phyloP scores from a whole-genome alignment of 371 early-diverging fungal genomes.

The Mucor mucedo region DNA sequence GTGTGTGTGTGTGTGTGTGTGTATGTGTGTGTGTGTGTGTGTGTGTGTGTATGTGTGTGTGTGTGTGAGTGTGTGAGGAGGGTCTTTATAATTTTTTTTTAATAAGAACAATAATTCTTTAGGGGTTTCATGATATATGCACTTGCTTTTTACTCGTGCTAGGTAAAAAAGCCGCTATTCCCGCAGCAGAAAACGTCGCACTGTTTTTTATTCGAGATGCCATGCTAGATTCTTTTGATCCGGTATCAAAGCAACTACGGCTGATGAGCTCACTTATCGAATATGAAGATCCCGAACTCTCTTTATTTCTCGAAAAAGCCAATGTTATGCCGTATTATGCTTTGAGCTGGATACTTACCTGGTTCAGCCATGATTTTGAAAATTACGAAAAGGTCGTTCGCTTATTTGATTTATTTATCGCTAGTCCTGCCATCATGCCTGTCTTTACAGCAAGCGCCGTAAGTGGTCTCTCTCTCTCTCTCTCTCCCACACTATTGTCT shows the following conservation, averaged over 20 bases:
- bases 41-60: no score
- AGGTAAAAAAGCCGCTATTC: constrained; percentile 57
- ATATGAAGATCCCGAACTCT: constrained; percentile 48
- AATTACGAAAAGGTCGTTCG: constrained; percentile 66
- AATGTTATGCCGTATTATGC: constrained; percentile 80
- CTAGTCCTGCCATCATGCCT: constrained; percentile 76
- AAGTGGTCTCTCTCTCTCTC: constrained; percentile 9
- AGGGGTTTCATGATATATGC: constrained; percentile 63
- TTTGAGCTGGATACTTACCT: constrained; percentile 86
- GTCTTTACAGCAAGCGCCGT: constrained; percentile 75
- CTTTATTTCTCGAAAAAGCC: constrained; percentile 39
- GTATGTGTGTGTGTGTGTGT: no score
- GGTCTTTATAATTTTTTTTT: neutral
- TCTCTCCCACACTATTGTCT: neutral
- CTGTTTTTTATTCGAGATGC: constrained; percentile 57
- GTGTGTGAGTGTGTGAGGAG: no score
- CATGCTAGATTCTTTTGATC: constrained; percentile 58
- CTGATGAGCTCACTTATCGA: constrained; percentile 54
- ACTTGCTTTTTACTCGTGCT: constrained; percentile 55
- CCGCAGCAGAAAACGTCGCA: constrained; percentile 57
- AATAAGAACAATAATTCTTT: neutral
- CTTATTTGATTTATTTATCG: constrained; percentile 79
- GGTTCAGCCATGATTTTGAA: constrained; percentile 84
- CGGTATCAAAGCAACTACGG: constrained; percentile 49
- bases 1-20: accelerated